Evolutionary conservation across 2,329 filamentous ascomycete species (phyloP).

Genomic region (Talaromyces sp.): DNA sequence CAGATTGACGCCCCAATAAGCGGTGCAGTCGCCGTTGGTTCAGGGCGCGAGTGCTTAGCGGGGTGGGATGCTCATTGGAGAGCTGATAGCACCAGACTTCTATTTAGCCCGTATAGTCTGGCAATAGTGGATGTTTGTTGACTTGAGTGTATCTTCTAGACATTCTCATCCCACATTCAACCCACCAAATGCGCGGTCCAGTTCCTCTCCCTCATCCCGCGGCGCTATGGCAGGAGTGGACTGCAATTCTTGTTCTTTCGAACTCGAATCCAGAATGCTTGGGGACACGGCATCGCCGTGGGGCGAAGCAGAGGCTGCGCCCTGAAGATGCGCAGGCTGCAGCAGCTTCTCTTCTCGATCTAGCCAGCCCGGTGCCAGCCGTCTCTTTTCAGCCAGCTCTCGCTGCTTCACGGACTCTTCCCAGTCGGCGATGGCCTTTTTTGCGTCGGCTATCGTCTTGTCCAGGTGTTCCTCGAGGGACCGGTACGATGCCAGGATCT

Average conservation of each 20-base stretch:
- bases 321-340: slow-evolving; percentile 40
- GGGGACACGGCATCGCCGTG: neutral
- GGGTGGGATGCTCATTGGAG: neutral
- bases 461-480: slow-evolving; percentile 72
- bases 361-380: slow-evolving; percentile 61
- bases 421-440: slow-evolving; percentile 62
- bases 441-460: slow-evolving; percentile 63
- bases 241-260: slow-evolving; percentile 27
- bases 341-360: slow-evolving; percentile 59
- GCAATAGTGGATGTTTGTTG: neutral
- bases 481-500: slow-evolving; percentile 77
- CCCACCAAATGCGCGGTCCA: slow-evolving; percentile 51
- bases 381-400: slow-evolving; percentile 60
- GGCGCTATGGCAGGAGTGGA: slow-evolving; percentile 37
- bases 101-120: neutral
- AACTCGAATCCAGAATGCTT: slow-evolving; percentile 36
- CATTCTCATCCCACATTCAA: slow-evolving; percentile 37
- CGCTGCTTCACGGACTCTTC: slow-evolving; percentile 58
- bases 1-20: neutral
- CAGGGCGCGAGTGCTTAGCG: neutral
- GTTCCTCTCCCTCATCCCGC: slow-evolving; percentile 47
- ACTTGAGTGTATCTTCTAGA: neutral
- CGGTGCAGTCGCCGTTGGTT: neutral
- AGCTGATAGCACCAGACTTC: neutral
- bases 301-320: slow-evolving; percentile 12